Base-by-base conservation (phyloP, 129 eudicot genomes). In the Flaveria bidentis region DNA sequence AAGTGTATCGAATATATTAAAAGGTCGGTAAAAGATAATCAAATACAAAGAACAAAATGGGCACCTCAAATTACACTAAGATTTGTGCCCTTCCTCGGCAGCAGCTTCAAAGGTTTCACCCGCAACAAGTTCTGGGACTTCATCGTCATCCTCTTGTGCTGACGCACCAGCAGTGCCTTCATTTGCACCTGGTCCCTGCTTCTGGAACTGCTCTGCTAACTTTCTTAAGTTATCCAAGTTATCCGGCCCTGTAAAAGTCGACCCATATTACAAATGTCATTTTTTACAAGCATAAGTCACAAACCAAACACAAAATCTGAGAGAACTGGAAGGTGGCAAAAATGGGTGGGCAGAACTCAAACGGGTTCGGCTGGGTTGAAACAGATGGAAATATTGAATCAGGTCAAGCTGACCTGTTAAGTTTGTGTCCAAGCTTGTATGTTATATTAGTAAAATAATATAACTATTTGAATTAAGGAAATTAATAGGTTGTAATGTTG, bases 91-190 rank as follows among this genome's bases (percentile, higher is more conserved):
- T 76, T 86, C 88, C 84, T 86, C 94, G 0, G 94, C 88, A 33
- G 88, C 86, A 23, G 86, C 88, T 81, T 89, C 95, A 75, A 89
- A 89, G 70, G 91, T 89, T 75, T 89, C 91, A 13, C 91, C 89
- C 11, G 85, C 81, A 16, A 89, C 91, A 56, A 89, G 95, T 36
- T 86, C 95, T 0, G 91, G 95, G n/a, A 89, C 95, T 39, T 89
- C 95, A 42, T 89, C 89, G 51, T 89, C 93, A 45, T 88, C 92
- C 26, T 83, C 89, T 67, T 68, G 76, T 57, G 77, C 69, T 17
- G 82, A 10, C 9, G 84, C 22, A 11, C 39, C 63, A 7, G 52
- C 47, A 18, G 80, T 14, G 7, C 55, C 74, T 52, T 76, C 80
- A n/a, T 66, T 86, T 5, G 81, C 84, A 51, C 80, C 87, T 16